Percentiles rank a stretch among this genome's conserved stretches.
Evolutionary conservation across 208 protist genomes (phyloP).

Genomic region (Balamuthia mandrillaris): DNA sequence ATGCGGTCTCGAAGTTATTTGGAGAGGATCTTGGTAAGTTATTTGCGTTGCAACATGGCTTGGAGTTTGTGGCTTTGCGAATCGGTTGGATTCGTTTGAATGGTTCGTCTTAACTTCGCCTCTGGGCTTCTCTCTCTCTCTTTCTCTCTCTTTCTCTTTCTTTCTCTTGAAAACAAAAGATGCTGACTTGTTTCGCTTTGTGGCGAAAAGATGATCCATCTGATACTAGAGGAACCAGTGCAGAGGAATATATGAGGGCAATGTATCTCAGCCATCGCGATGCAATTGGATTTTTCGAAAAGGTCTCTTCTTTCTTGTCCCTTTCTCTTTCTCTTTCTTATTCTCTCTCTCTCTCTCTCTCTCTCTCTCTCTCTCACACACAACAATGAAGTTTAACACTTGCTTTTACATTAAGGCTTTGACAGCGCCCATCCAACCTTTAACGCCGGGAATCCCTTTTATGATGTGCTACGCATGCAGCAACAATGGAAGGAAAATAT

Average conservation of each 20-base stretch:
- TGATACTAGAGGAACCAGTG: not conserved
- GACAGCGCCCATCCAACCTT: not conserved
- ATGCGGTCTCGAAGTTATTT: not conserved
- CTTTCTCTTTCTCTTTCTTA: not conserved
- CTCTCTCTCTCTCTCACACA: not conserved
- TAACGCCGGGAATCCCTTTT: not conserved
- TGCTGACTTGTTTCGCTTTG: not conserved
- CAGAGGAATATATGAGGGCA: not conserved
- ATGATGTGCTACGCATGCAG: constrained; percentile 9
- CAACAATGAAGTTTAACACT: not conserved
- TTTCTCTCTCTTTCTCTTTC: too few species aligned
- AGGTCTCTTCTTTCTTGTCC: not conserved
- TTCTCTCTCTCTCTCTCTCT: too few species aligned
- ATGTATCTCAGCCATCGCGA: not conserved
- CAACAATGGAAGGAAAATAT: not conserved
- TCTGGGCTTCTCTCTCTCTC: not conserved
- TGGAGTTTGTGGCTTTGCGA: not conserved
- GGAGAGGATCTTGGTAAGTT: not conserved
- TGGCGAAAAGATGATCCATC: not conserved
- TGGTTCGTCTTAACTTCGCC: not conserved
- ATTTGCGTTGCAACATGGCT: not conserved
- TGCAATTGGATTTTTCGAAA: not conserved
- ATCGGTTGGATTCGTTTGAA: constrained; percentile 11
- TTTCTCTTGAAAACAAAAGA: not conserved
- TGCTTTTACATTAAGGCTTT: not conserved